Percentiles rank a stretch among this genome's conserved stretches.
Evolutionary conservation across 495 filamentous ascomycete genomes (phyloP).

Genomic region (Lepidopterella palustris): DNA sequence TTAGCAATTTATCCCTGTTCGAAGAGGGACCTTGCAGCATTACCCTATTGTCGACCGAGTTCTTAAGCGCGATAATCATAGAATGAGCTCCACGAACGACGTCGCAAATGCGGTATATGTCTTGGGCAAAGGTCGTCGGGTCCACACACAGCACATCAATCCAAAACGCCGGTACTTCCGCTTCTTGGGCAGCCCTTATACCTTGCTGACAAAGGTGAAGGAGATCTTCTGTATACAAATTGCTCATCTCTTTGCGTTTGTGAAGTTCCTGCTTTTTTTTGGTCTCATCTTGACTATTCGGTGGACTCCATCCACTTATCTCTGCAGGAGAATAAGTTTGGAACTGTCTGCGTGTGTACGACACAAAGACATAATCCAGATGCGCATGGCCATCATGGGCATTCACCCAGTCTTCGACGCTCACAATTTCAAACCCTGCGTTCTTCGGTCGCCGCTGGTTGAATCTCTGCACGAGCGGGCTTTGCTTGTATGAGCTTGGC

Average conservation of each 20-base stretch:
- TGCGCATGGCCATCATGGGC: not conserved
- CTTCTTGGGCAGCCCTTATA: conserved; percentile 31
- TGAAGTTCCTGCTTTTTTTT: too few relatives aligned
- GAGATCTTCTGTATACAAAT: not conserved
- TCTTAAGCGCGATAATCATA: conserved; percentile 31
- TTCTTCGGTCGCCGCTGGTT: not conserved
- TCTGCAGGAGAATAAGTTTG: not conserved
- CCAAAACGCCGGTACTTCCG: conserved; percentile 37
- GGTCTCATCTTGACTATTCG: too few relatives aligned
- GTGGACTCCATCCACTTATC: not conserved
- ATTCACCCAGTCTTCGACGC: not conserved
- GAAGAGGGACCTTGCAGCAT: not conserved
- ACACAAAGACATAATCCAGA: not conserved
- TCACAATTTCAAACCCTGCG: not conserved
- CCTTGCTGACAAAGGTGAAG: not conserved
- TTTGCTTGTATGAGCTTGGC: not conserved
- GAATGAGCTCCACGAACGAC: conserved; percentile 36
- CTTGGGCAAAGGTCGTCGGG: not conserved
- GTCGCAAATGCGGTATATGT: conserved; percentile 41
- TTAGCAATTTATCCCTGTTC: conserved; percentile 18
- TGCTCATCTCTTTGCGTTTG: not conserved
- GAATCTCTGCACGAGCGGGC: not conserved
- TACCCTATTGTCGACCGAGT: not conserved
- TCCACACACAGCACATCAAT: conserved; percentile 22
- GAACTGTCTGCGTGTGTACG: not conserved